Conservation (phyloP, 1,284 basidiomycete genomes). For the Hymenochaete sp. region DNA sequence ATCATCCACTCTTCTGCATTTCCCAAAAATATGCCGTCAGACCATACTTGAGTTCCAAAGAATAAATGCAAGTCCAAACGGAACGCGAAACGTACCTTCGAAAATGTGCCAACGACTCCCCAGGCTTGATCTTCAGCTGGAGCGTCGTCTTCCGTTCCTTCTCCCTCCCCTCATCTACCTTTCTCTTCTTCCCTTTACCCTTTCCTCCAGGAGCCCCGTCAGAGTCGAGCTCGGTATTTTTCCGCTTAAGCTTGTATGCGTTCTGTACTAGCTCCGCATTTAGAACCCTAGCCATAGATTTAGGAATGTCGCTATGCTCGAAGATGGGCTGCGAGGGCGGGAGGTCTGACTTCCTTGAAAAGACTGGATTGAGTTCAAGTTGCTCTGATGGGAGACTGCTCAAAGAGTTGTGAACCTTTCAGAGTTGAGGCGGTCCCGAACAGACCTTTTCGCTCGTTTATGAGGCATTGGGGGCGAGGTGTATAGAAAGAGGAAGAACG, state of each 20-base stretch:
- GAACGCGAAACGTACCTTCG: constrained; percentile 43
- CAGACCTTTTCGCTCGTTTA: constrained; percentile 20
- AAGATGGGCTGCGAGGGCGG: constrained; percentile 32
- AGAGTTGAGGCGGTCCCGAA: constrained; percentile 15
- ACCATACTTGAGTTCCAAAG: constrained; percentile 2
- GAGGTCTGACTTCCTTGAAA: constrained; percentile 27
- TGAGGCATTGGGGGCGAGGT: constrained; percentile 23
- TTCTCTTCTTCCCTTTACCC: constrained; percentile 26
- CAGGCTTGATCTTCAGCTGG: constrained; percentile 45
- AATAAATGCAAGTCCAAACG: constrained; percentile 1
- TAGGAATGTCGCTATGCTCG: constrained; percentile 46
- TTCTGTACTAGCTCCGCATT: constrained; percentile 51
- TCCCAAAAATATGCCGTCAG: background rate
- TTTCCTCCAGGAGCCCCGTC: constrained; percentile 22
- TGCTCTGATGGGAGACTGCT: background rate
- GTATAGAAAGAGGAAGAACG: constrained; percentile 30
- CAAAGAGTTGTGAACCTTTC: constrained; percentile 8
- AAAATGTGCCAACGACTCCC: constrained; percentile 66
- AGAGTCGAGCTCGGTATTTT: constrained; percentile 26
- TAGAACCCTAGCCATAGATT: constrained; percentile 52
- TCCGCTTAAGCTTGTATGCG: constrained; percentile 45
- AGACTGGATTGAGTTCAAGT: background rate
- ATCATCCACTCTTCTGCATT: constrained; percentile 56
- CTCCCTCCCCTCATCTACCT: constrained; percentile 32
- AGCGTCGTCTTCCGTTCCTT: constrained; percentile 31